Percentiles rank a stretch among this genome's conserved stretches.
Conservation (phyloP, 164 flowering plant species). For the Liriodendron chinense region DNA sequence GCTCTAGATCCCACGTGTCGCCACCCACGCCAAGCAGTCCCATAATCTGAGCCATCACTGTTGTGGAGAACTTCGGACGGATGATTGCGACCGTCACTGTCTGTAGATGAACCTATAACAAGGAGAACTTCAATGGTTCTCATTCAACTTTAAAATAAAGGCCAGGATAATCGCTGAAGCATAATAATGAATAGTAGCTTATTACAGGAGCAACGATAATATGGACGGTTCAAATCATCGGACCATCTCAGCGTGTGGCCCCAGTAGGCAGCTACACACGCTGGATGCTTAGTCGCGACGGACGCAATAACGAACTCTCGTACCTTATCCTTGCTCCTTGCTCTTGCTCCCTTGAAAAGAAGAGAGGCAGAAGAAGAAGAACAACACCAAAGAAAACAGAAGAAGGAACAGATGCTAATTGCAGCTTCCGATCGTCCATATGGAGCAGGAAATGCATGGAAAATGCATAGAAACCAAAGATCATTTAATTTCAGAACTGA, state of each 20-base stretch:
- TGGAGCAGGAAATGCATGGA: background rate
- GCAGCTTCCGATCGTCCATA: constrained; percentile 10
- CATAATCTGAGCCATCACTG: too few relatives aligned
- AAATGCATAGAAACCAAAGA: background rate
- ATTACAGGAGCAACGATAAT: too few relatives aligned
- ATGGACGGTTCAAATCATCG: background rate
- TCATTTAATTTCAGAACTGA: background rate
- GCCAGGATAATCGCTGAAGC: too few relatives aligned
- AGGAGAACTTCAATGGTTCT: too few relatives aligned
- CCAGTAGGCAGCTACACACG: background rate
- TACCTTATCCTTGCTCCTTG: background rate
- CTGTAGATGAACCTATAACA: too few relatives aligned
- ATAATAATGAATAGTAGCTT: too few relatives aligned
- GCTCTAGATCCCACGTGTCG: too few relatives aligned
- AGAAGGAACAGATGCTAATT: constrained; percentile 11
- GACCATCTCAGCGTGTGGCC: background rate
- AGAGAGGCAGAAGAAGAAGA: constrained; percentile 1
- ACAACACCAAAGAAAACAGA: background rate
- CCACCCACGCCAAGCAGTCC: too few relatives aligned
- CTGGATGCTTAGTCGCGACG: background rate
- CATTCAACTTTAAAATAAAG: too few relatives aligned
- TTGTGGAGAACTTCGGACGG: too few relatives aligned
- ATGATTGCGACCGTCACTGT: too few relatives aligned
- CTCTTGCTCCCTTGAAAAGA: background rate
- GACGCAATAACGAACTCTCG: background rate